Conservation (phyloP, 257 asterid species). For the Plantago ovata region DNA sequence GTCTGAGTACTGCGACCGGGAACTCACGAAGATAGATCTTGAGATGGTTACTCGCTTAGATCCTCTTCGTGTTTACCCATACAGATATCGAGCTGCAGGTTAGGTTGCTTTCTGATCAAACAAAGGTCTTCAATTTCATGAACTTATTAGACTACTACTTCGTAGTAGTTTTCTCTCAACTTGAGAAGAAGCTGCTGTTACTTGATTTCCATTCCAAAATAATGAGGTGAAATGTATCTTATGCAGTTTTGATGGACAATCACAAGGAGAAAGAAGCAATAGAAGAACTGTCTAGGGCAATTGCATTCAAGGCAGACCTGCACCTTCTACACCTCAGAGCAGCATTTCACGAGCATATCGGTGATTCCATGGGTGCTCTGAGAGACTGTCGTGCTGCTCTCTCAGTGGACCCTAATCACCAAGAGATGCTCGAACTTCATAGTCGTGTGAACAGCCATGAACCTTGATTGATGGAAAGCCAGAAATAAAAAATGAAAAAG, state of each 20-base stretch:
- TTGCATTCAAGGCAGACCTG: conserved; percentile 92
- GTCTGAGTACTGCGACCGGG: conserved; percentile 94
- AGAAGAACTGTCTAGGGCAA: conserved; percentile 84
- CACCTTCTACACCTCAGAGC: conserved; percentile 92
- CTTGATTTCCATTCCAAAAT: too few relatives aligned
- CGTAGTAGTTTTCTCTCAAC: too few relatives aligned
- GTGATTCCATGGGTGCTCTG: conserved; percentile 75
- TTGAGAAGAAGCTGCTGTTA: too few relatives aligned
- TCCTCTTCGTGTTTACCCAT: conserved; percentile 94
- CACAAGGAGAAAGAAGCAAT: conserved; percentile 91
- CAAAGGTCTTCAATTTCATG: background rate
- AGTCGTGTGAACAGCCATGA: conserved; percentile 95
- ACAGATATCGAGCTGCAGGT: conserved; percentile 99
- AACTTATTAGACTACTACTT: background rate
- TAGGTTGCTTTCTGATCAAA: conserved; percentile 7
- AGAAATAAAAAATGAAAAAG: conserved; percentile 1
- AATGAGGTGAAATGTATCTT: background rate
- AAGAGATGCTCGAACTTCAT: conserved; percentile 95
- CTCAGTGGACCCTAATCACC: conserved; percentile 93
- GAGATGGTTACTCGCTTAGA: conserved; percentile 88
- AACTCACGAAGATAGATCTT: conserved; percentile 84
- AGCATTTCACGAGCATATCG: conserved; percentile 92
- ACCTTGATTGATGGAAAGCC: conserved; percentile 38
- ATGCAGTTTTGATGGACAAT: conserved; percentile 88
- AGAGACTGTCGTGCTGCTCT: conserved; percentile 98